Conservation (phyloP, 371 early-diverging fungal species). For the Zancudomyces culisetae region DNA sequence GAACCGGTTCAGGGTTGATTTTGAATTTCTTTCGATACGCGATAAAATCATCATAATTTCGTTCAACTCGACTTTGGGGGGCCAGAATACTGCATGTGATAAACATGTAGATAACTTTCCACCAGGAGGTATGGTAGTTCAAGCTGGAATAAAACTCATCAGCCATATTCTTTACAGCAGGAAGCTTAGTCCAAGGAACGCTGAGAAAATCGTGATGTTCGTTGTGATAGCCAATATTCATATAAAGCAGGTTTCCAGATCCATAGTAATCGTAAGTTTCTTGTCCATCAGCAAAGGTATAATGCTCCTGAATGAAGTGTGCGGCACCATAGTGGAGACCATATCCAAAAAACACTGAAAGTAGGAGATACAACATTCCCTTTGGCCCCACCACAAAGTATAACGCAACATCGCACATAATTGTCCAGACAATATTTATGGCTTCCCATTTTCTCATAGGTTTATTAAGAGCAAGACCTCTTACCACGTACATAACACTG, state of each 20-base stretch:
- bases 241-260: constrained; percentile 54
- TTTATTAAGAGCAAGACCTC: constrained; percentile 63
- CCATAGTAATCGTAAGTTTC: constrained; percentile 98
- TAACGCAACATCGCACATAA: constrained; percentile 37
- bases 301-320: constrained; percentile 96
- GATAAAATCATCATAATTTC: constrained; percentile 50
- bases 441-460: constrained; percentile 56
- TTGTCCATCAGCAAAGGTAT: constrained; percentile 83
- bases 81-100: constrained; percentile 48
- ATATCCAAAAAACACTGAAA: constrained; percentile 74
- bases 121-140: constrained; percentile 77
- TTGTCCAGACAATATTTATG: constrained; percentile 49
- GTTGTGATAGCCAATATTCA: constrained; percentile 89
- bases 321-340: constrained; percentile 89
- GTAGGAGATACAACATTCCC: constrained; percentile 51
- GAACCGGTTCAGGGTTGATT: not conserved
- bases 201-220: constrained; percentile 93
- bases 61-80: constrained; percentile 64
- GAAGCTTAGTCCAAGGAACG: constrained; percentile 79
- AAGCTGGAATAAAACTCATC: constrained; percentile 79
- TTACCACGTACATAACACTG: constrained; percentile 76
- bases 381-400: constrained; percentile 37
- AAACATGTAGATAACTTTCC: constrained; percentile 61
- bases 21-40: constrained; percentile 7
- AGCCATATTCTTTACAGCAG: constrained; percentile 56